Evolutionary conservation across 257 asterid species (phyloP).

Genomic region (Ilex asprella): DNA sequence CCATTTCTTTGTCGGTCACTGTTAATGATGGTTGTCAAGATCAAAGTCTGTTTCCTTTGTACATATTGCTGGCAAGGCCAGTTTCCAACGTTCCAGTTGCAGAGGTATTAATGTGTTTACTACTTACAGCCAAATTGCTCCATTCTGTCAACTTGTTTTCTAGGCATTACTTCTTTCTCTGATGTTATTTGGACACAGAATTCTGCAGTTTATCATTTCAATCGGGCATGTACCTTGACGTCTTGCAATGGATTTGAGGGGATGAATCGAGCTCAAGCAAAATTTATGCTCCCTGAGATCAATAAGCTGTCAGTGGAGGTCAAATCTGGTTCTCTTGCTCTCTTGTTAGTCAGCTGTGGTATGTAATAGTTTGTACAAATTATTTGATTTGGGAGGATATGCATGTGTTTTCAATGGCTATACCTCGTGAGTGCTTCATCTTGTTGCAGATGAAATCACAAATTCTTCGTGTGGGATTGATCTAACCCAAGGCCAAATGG

Average conservation of each 20-base stretch:
- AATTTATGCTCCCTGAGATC: slow-evolving; percentile 79
- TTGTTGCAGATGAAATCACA: slow-evolving; percentile 48
- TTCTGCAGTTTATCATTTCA: slow-evolving; percentile 60
- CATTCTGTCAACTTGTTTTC: slow-evolving; percentile 12
- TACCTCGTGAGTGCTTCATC: background rate
- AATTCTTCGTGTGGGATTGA: slow-evolving; percentile 1
- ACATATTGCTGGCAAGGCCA: slow-evolving; percentile 75
- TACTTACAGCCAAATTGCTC: slow-evolving; percentile 1
- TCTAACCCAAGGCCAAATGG: slow-evolving; percentile 42
- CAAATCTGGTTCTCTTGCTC: slow-evolving; percentile 68
- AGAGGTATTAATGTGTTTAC: slow-evolving; percentile 49
- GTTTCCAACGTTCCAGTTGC: slow-evolving; percentile 45
- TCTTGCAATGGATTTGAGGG: slow-evolving; percentile 53
- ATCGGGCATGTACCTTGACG: slow-evolving; percentile 56
- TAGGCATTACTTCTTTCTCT: slow-evolving; percentile 10
- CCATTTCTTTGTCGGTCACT: slow-evolving; percentile 62
- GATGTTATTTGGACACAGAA: slow-evolving; percentile 44
- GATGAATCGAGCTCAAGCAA: slow-evolving; percentile 49
- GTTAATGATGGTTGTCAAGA: slow-evolving; percentile 55
- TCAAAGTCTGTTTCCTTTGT: slow-evolving; percentile 72
- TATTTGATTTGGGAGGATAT: slow-evolving; percentile 3
- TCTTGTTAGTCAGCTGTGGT: slow-evolving; percentile 85
- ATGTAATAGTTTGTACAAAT: slow-evolving; percentile 19
- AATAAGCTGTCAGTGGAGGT: slow-evolving; percentile 67
- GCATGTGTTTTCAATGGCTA: slow-evolving; percentile 9